Conservation (phyloP, 1,284 basidiomycete species). For the Pseudozyma thailandica region DNA sequence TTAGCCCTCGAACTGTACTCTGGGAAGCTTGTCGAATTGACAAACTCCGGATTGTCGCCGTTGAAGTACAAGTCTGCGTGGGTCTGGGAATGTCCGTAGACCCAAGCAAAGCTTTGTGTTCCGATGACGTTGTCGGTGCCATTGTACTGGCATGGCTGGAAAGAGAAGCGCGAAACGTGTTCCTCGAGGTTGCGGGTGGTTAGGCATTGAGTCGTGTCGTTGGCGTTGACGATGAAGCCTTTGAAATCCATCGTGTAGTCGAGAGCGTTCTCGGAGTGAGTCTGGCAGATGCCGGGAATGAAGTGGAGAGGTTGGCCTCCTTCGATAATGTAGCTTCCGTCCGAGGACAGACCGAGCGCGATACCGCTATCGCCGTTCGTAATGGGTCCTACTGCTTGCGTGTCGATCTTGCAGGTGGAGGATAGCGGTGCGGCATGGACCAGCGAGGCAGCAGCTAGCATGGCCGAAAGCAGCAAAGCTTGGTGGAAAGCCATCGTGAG, state of each 20-base stretch:
- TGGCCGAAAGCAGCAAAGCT: slow-evolving; percentile 14
- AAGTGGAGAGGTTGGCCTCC: too few species aligned
- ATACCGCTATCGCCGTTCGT: not conserved
- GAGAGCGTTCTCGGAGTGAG: not conserved
- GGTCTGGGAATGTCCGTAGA: not conserved
- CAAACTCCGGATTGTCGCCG: not conserved
- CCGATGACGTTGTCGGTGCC: not conserved
- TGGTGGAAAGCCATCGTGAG: slow-evolving; percentile 15
- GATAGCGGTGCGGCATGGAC: slow-evolving; percentile 9
- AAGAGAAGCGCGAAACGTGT: not conserved
- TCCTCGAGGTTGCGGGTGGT: not conserved
- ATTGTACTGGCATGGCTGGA: not conserved
- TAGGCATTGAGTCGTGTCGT: not conserved
- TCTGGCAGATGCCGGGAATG: not conserved
- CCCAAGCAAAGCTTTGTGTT: not conserved
- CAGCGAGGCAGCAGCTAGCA: slow-evolving; percentile 7
- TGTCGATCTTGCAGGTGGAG: not conserved
- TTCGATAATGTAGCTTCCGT: not conserved
- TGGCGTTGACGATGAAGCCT: not conserved
- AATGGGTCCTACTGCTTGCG: not conserved
- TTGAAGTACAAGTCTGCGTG: not conserved
- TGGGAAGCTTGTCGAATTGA: not conserved
- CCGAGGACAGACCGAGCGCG: too few species aligned
- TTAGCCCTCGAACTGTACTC: not conserved
- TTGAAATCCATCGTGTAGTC: not conserved